A percentile compares a stretch with the other conserved stretches of the same genome.
These are phyloP conservation scores for Tulasnella sp. DNA, from an alignment of 768 basidiomycete species.

Conservation along the genomic window DNA sequence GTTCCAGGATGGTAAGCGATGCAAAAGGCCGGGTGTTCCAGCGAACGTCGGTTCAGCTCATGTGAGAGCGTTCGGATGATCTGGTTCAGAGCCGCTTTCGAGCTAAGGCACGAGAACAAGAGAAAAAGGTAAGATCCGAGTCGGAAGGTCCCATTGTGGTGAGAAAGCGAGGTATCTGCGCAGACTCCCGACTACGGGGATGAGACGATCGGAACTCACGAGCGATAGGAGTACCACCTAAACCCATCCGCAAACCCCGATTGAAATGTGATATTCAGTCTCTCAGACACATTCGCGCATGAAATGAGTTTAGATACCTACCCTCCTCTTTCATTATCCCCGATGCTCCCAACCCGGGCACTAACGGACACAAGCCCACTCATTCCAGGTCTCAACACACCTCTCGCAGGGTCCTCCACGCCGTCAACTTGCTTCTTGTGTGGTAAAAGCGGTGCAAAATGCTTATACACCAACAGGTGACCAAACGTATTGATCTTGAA, in stretches of 20 bases:
- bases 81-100: constrained; percentile 44
- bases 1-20: constrained; percentile 34
- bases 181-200: background rate
- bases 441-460: constrained; percentile 42
- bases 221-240: constrained; percentile 35
- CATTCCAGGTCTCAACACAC: constrained; percentile 24
- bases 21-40: constrained; percentile 33
- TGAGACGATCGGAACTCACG: constrained; percentile 31
- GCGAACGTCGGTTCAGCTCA: constrained; percentile 34
- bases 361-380: constrained; percentile 38
- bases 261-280: background rate
- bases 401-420: constrained; percentile 28
- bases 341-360: constrained; percentile 41
- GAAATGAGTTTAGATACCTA: background rate
- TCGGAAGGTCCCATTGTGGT: background rate
- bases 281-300: background rate
- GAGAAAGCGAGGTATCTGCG: background rate
- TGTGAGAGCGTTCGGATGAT: constrained; percentile 39
- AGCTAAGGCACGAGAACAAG: constrained; percentile 30
- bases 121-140: background rate
- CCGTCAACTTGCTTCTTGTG: constrained; percentile 33
- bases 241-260: background rate
- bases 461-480: constrained; percentile 42
- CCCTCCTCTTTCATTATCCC: constrained; percentile 40
- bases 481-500: constrained; percentile 44